Evolutionary conservation across 2,329 filamentous ascomycete genomes (phyloP).

Genomic region (Ophiostoma angusticollis): DNA sequence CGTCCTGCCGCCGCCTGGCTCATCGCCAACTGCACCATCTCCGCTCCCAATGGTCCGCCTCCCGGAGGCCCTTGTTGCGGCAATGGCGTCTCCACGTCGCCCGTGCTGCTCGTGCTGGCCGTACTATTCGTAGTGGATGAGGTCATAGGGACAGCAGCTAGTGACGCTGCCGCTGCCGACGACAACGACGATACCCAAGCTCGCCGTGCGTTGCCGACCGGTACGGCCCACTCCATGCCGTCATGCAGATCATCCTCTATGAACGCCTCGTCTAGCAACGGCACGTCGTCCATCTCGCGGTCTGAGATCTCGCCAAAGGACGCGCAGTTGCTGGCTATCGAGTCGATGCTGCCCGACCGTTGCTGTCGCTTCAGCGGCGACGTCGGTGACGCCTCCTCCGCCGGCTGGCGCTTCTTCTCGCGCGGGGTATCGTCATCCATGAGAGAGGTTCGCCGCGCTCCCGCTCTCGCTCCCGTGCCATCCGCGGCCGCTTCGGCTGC

Average conservation of each 20-base stretch:
- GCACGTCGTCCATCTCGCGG: conserved; percentile 12
- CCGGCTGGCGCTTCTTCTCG: conserved; percentile 17
- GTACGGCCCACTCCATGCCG: too few species aligned
- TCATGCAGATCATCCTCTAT: background rate
- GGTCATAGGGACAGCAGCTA: too few species aligned
- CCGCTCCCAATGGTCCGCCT: conserved; percentile 1
- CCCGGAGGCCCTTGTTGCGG: background rate
- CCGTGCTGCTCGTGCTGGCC: background rate
- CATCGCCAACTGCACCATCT: conserved; percentile 13
- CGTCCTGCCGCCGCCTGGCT: background rate
- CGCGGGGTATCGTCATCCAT: conserved; percentile 14
- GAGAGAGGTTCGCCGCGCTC: too few species aligned
- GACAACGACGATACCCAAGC: too few species aligned
- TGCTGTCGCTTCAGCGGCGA: conserved; percentile 35
- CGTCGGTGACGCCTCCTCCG: conserved; percentile 11
- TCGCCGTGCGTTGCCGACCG: too few species aligned
- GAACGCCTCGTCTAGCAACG: conserved; percentile 3
- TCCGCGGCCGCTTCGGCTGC: background rate
- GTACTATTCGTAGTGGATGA: too few species aligned
- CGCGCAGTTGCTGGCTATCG: conserved; percentile 33
- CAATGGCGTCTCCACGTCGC: background rate
- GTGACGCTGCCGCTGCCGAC: too few species aligned
- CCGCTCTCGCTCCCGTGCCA: background rate
- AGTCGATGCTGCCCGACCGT: conserved; percentile 31
- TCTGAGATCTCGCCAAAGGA: conserved; percentile 26